phyloP scores from a whole-genome alignment of 2,329 filamentous ascomycete genomes.

The Stylonectria norvegica region DNA sequence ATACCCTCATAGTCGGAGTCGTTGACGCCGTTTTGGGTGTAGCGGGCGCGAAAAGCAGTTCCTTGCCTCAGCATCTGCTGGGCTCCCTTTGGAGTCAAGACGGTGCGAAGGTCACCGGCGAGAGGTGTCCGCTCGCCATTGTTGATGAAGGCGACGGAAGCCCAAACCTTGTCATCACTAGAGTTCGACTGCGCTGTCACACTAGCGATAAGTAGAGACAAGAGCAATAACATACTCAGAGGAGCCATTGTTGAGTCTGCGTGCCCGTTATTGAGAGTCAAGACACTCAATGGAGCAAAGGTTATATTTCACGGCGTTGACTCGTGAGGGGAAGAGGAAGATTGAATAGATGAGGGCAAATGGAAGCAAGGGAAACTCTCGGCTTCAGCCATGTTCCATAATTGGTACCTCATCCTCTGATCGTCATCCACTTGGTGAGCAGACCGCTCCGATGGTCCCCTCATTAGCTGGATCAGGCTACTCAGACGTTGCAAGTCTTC shows the following conservation, averaged over 20 bases:
- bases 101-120: constrained; percentile 23
- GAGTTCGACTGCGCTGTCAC: constrained; percentile 31
- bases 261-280: too few relatives aligned
- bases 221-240: constrained; percentile 12
- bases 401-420: background rate
- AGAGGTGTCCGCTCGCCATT: constrained; percentile 53
- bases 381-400: background rate
- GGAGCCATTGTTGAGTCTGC: constrained; percentile 19
- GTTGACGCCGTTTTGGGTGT: constrained; percentile 35
- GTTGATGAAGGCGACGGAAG: constrained; percentile 46
- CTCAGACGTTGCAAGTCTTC: constrained; percentile 1
- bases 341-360: background rate
- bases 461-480: constrained; percentile 11
- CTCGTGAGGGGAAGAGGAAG: too few relatives aligned
- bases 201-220: constrained; percentile 19
- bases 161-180: constrained; percentile 44
- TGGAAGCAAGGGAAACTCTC: background rate
- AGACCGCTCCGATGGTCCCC: too few relatives aligned
- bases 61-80: constrained; percentile 51
- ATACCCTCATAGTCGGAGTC: constrained; percentile 25
- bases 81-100: constrained; percentile 52
- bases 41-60: constrained; percentile 46
- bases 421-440: constrained; percentile 20
- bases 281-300: too few relatives aligned
- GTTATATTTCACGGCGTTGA: constrained; percentile 4